Evolutionary conservation across 352 stramenopile genomes (phyloP).

Genomic region (Thraustochytrium sp.): DNA sequence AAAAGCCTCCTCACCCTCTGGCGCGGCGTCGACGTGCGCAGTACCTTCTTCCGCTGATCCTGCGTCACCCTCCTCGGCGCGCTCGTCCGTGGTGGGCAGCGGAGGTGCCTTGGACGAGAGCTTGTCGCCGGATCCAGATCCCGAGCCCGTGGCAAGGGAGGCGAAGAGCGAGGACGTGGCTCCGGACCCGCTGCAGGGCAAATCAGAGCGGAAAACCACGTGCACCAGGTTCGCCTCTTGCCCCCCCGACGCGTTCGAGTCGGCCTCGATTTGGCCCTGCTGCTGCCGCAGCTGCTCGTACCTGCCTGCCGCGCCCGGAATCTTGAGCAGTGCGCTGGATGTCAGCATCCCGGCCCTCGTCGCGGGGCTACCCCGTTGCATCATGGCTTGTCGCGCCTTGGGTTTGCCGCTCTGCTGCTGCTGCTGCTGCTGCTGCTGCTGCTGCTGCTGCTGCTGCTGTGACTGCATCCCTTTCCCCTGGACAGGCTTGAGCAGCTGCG

Average conservation of each 20-base stretch:
- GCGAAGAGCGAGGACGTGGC: too few species aligned
- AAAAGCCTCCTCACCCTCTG: background rate
- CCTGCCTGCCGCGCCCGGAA: background rate
- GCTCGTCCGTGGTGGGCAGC: too few species aligned
- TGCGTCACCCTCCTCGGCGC: too few species aligned
- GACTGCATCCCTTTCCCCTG: background rate
- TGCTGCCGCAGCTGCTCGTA: background rate
- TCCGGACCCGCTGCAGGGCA: background rate
- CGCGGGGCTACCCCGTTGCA: background rate
- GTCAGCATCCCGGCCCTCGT: background rate
- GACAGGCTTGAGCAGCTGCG: background rate
- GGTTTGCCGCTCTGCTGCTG: background rate
- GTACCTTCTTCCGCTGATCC: too few species aligned
- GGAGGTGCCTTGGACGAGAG: too few species aligned
- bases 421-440: background rate
- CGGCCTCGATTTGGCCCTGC: background rate
- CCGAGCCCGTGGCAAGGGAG: too few species aligned
- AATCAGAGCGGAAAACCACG: background rate
- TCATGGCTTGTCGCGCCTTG: background rate
- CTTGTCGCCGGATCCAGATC: too few species aligned
- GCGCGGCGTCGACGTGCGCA: background rate
- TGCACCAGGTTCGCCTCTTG: background rate
- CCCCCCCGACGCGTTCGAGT: too few species aligned
- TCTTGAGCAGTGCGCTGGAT: background rate
- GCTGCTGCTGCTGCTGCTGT: background rate